These are phyloP conservation scores for Pseudocercospora eumusae DNA, from an alignment of 2,329 filamentous ascomycete species.

Conservation along the genomic window DNA sequence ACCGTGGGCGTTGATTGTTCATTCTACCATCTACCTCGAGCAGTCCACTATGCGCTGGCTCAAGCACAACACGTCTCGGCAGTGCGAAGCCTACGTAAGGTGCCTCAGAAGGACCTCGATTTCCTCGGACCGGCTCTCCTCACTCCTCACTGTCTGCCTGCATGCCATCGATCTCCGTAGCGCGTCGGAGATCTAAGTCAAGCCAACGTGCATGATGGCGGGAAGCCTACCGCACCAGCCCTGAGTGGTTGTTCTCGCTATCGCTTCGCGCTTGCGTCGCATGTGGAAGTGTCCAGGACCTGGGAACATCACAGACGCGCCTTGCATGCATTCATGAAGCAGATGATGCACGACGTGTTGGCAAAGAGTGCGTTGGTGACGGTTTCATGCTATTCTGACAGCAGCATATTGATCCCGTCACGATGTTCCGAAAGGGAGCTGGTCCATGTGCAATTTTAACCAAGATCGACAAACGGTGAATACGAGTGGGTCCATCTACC, in stretches of 20 bases:
- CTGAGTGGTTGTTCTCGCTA: slow-evolving; percentile 12
- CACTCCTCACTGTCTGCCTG: slow-evolving; percentile 26
- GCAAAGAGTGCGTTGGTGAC: neutral
- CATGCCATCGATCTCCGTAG: slow-evolving; percentile 22
- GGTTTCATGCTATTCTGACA: neutral
- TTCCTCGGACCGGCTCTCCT: slow-evolving; percentile 24
- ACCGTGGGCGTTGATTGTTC: neutral
- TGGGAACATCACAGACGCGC: neutral
- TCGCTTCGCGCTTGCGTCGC: slow-evolving; percentile 4
- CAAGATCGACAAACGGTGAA: slow-evolving; percentile 9
- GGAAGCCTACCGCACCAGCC: slow-evolving; percentile 13
- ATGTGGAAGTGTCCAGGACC: neutral
- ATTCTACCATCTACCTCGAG: neutral
- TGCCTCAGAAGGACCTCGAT: slow-evolving; percentile 7
- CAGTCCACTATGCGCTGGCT: neutral
- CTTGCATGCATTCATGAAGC: slow-evolving; percentile 1
- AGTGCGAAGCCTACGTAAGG: slow-evolving; percentile 5
- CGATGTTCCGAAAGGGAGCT: slow-evolving; percentile 1
- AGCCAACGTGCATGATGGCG: slow-evolving; percentile 16
- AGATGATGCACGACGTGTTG: neutral
- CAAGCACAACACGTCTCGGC: slow-evolving; percentile 1
- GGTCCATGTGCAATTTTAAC: neutral
- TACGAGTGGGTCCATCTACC: slow-evolving; percentile 5
- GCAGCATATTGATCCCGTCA: slow-evolving; percentile 4
- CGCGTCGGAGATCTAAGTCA: slow-evolving; percentile 24